phyloP scores from a whole-genome alignment of 495 filamentous ascomycete species.

The Talaromyces borbonicus region DNA sequence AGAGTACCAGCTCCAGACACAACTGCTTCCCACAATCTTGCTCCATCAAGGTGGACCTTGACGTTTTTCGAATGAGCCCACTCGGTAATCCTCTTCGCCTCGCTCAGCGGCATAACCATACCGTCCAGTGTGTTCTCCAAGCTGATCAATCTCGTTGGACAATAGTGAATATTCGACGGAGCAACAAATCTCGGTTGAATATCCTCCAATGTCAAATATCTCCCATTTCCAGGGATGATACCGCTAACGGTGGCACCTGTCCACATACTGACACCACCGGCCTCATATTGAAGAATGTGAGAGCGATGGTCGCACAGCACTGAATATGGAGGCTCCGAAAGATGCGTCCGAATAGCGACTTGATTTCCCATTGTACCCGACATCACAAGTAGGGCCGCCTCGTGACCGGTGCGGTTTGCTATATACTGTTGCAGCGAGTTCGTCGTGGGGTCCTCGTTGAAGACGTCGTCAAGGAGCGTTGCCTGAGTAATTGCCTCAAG shows the following conservation, averaged over 20 bases:
- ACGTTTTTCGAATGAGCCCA: slow-evolving; percentile 62
- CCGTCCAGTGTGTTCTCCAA: slow-evolving; percentile 82
- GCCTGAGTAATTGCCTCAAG: slow-evolving; percentile 39
- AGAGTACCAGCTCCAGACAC: slow-evolving; percentile 51
- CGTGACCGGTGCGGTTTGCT: slow-evolving; percentile 54
- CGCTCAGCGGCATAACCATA: slow-evolving; percentile 63
- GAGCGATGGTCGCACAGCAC: slow-evolving; percentile 38
- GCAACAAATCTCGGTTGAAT: slow-evolving; percentile 43
- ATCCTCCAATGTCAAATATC: slow-evolving; percentile 69
- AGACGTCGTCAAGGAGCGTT: slow-evolving; percentile 62
- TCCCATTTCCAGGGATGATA: slow-evolving; percentile 46
- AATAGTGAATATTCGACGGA: slow-evolving; percentile 32
- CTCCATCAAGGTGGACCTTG: slow-evolving; percentile 75
- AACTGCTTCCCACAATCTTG: slow-evolving; percentile 71
- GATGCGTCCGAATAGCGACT: slow-evolving; percentile 36
- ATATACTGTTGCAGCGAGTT: slow-evolving; percentile 52
- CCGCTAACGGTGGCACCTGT: slow-evolving; percentile 34
- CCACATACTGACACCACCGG: slow-evolving; percentile 38
- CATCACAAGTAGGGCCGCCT: slow-evolving; percentile 65
- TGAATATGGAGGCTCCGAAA: slow-evolving; percentile 40
- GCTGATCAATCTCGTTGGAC: slow-evolving; percentile 70
- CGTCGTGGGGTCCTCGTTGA: slow-evolving; percentile 62
- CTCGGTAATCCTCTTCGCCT: slow-evolving; percentile 53
- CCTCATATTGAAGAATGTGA: slow-evolving; percentile 41
- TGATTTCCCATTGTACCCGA: slow-evolving; percentile 81